Evolutionary conservation across 148 eudicot species (phyloP), one percentile per base, ranked within the genome.

Genomic region (Rhododendron ferrugineum): DNA sequence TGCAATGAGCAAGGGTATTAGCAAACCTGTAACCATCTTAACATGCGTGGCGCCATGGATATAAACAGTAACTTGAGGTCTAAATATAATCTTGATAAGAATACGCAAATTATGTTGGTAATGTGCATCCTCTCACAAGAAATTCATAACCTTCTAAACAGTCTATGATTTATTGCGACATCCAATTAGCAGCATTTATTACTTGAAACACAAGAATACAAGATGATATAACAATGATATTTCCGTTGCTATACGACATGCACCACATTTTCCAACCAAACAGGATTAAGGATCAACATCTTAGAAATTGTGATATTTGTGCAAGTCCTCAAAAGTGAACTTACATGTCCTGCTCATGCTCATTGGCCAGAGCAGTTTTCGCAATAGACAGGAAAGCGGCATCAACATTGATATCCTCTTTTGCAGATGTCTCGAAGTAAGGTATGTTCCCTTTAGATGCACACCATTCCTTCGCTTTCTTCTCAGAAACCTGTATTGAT

Each of bases 391-490:
- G 85, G 85, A 94, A 94, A 78, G 97, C 95, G 81, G 90, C 89
- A 87, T 94, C 97, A 54, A 94, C 95, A 85, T 94, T 94, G 86
- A 87, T 85, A 85, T 94, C 94, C 88, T 94, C 95, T 84, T 94
- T 94, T 56, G 97, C 97, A 84, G 97, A 94, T 82, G 97, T 94
- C 91, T 94, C 97, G 62, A 88, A 92, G 88, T 94, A 94, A 79
- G 95, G 93, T 68, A 94, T 90, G 83, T 92, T 90, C 76, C 97
- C 95, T 85, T 91, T 93, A 78, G 94, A 89, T 77, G 92, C 90
- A 88, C 97, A 94, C 97, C 97, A 94, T 16, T 92, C 95, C 89
- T 82, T 92, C 2, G 94, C 97, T 86, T 90, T 91, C 89, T 91
- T 94, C 86, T 94, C 95, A 87, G 94, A 93, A 75, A 94, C 97